Conservation (phyloP, 176 grass and related monocot species). For the Tillandsia leiboldiana region DNA sequence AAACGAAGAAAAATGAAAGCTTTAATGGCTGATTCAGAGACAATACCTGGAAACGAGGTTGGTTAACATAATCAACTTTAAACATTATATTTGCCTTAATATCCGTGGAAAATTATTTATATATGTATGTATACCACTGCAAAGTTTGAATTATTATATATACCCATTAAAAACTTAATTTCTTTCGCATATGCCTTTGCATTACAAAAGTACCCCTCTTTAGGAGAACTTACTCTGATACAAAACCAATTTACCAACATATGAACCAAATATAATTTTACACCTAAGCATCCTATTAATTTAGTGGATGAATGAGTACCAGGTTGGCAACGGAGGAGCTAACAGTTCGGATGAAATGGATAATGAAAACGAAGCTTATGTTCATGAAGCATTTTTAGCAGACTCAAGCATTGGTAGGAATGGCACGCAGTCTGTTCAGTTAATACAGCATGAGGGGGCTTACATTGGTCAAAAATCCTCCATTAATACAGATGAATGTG, state of each 20-base stretch:
- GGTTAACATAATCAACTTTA: slow-evolving; percentile 9
- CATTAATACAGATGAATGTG: slow-evolving; percentile 23
- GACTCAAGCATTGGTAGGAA: slow-evolving; percentile 32
- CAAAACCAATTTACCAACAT: no score
- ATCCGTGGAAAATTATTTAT: not conserved
- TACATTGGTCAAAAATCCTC: slow-evolving; percentile 26
- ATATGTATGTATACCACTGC: not conserved
- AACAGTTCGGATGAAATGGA: slow-evolving; percentile 31
- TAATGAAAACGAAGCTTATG: slow-evolving; percentile 70
- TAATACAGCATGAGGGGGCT: slow-evolving; percentile 20
- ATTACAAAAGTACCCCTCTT: no score
- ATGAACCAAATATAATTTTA: not conserved
- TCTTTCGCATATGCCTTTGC: no score
- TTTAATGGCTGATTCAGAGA: slow-evolving; percentile 34
- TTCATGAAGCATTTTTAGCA: slow-evolving; percentile 95
- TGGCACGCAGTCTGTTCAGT: slow-evolving; percentile 9
- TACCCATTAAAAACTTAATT: not conserved
- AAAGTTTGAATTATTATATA: not conserved
- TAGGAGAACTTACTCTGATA: no score
- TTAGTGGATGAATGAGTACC: slow-evolving; percentile 15
- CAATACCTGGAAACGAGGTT: slow-evolving; percentile 46
- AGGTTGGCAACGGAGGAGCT: slow-evolving; percentile 40
- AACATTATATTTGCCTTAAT: not conserved
- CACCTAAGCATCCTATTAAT: not conserved
- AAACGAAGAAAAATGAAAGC: slow-evolving; percentile 59